Evolutionary conservation across 805 yeast genomes (phyloP), one percentile per base, ranked within the genome.

Genomic region (Wickerhamiella nectarea): DNA sequence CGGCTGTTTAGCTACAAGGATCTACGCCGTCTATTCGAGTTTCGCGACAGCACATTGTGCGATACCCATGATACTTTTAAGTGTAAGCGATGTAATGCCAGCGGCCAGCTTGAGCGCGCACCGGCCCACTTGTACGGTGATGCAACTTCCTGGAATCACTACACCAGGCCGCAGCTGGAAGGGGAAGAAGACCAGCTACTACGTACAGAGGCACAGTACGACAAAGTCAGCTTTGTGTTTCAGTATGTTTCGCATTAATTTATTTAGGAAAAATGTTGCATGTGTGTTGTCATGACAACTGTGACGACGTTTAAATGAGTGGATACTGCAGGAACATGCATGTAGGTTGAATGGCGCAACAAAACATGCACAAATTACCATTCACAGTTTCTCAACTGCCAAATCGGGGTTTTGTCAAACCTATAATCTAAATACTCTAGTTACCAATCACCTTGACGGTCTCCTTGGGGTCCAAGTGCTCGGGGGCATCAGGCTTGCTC

Each of bases 91-190:
- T 91, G 98, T 59, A 61, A 62, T 19, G 51, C 53, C 5, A 81
- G 78, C 0, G 66, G 66, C 38, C 98, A 91, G 63, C 49, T 63
- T 24, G 55, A 67, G 4, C 77, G 72, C 51, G 72, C 95, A 0
- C 74, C 78, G 0, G 93, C 94, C 0, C 87, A 91, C 95, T 64
- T 91, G 26, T 91, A 91, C 58, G 98, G 98, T 50, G 98, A 91
- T 62, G 83, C 97, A 0, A 91, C 96, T 0, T 78, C 96, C 0
- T 89, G 98, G 98, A 89, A 91, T 59, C 98, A 91, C 64, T 68
- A 83, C 46, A 72, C 78, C 48, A 82, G 72, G 47, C 28, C 26
- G 14, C 71, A 66, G 3, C 65, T 91, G 55, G 64, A 60, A 21
- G 62, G 64, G 25, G 82, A 87, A 17, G 82, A 85, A 53, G 98